A percentile compares a stretch with the other conserved stretches of the same genome.
Conservation (phyloP, 192 early-diverging fungal species). For the Mortierella hygrophila region DNA sequence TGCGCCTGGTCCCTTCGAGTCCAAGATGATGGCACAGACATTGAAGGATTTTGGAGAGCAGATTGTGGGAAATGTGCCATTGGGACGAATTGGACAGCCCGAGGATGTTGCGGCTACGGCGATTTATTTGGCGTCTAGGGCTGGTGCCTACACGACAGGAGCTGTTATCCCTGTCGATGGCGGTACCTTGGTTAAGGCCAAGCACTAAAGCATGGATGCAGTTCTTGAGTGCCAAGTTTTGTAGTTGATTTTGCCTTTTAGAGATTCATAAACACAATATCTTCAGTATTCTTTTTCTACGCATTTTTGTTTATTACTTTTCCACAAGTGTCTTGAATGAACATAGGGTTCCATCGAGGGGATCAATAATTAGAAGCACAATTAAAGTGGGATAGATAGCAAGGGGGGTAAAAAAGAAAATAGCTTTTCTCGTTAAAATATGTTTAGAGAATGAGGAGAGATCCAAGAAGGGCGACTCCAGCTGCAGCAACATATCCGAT, state of each 20-base stretch:
- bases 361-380: neutral
- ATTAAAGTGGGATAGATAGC: neutral
- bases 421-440: neutral
- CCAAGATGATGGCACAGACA: constrained; percentile 84
- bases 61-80: constrained; percentile 70
- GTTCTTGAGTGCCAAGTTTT: neutral
- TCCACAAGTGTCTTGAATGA: too few species aligned
- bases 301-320: too few species aligned
- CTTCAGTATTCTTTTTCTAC: too few species aligned
- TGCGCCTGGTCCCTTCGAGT: constrained; percentile 80
- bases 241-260: too few species aligned
- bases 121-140: constrained; percentile 81
- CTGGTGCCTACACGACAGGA: constrained; percentile 87
- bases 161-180: constrained; percentile 89
- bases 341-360: too few species aligned
- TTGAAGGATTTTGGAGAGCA: constrained; percentile 63
- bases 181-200: constrained; percentile 66
- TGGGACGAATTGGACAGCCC: constrained; percentile 82
- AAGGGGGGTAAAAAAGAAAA: neutral
- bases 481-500: neutral
- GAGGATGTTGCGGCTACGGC: constrained; percentile 91
- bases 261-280: too few species aligned
- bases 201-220: constrained; percentile 34
- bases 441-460: constrained; percentile 1
- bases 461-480: constrained; percentile 1